phyloP scores from a whole-genome alignment of 805 yeast genomes.

The Candida ovalis region DNA sequence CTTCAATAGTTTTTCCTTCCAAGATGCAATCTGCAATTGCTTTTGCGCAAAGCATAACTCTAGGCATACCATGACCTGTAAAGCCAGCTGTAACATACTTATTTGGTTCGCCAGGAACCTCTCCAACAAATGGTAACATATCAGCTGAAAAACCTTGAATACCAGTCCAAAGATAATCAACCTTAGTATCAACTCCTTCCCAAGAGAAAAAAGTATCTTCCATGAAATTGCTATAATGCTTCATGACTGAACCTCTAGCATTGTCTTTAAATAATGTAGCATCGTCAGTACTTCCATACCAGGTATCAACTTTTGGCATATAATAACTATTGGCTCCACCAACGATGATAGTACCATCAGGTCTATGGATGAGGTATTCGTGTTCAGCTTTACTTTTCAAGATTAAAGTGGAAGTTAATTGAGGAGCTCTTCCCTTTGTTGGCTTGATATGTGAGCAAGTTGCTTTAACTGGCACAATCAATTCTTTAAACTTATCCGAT shows the following conservation, averaged over 20 bases:
- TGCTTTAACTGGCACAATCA: constrained; percentile 36
- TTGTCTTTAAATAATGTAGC: constrained; percentile 23
- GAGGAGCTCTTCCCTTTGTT: constrained; percentile 27
- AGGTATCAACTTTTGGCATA: constrained; percentile 2
- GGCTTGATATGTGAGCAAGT: constrained; percentile 21
- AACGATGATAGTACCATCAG: constrained; percentile 36
- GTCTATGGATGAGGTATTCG: constrained; percentile 35
- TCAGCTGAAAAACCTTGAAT: constrained; percentile 45
- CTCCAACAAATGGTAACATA: constrained; percentile 41
- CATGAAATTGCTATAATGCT: constrained; percentile 31
- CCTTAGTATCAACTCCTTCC: constrained; percentile 25
- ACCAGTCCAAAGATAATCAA: constrained; percentile 39
- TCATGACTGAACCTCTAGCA: constrained; percentile 7
- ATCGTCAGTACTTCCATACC: constrained; percentile 33
- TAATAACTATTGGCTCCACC: constrained; percentile 27
- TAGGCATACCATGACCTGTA: constrained; percentile 51
- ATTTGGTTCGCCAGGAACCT: constrained; percentile 27
- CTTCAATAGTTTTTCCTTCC: constrained; percentile 1
- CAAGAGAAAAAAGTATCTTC: constrained; percentile 30
- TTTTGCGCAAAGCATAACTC: constrained; percentile 38
- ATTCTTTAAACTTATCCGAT: constrained; percentile 24
- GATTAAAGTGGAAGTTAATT: constrained; percentile 34
- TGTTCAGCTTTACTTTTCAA: constrained; percentile 20
- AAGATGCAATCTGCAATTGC: constrained; percentile 30
- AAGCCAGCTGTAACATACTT: constrained; percentile 44